A percentile compares a stretch with the other conserved stretches of the same genome.
These are phyloP conservation scores for Diplodia seriata DNA, from an alignment of 2,329 filamentous ascomycete genomes.

Conservation along the genomic window DNA sequence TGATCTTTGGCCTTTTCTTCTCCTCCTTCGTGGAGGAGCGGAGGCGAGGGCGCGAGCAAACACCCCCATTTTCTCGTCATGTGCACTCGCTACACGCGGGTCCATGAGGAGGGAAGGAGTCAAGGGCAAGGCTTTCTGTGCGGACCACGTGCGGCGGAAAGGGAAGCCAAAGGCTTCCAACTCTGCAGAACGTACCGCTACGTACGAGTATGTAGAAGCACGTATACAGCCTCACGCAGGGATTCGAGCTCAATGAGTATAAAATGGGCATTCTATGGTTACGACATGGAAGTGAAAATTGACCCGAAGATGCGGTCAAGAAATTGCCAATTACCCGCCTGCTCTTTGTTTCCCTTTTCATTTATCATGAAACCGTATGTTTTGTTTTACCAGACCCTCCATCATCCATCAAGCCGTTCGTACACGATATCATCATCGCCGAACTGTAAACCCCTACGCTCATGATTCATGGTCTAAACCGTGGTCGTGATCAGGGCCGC, in stretches of 20 bases:
- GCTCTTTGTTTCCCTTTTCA: not conserved
- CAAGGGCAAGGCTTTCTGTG: not conserved
- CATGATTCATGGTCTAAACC: not conserved
- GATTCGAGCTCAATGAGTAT: not conserved
- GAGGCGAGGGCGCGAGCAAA: conserved; percentile 30
- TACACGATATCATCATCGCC: too few species aligned
- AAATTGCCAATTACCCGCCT: not conserved
- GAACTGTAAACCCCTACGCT: too few species aligned
- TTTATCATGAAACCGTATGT: not conserved
- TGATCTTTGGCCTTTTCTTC: not conserved
- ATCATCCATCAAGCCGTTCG: not conserved
- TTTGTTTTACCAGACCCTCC: not conserved
- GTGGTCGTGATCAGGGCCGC: not conserved
- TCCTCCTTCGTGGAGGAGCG: not conserved
- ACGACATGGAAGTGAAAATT: not conserved
- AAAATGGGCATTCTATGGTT: not conserved
- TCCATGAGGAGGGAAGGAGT: conserved; percentile 43
- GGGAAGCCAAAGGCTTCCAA: too few species aligned
- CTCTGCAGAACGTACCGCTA: too few species aligned
- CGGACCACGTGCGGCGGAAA: too few species aligned
- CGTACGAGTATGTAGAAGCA: not conserved
- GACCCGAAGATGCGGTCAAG: not conserved
- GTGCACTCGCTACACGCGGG: conserved; percentile 39
- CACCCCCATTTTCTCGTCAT: conserved; percentile 48
- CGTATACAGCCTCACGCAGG: not conserved